phyloP scores from a whole-genome alignment of 805 yeast species.

The Blastobotrys robertii region DNA sequence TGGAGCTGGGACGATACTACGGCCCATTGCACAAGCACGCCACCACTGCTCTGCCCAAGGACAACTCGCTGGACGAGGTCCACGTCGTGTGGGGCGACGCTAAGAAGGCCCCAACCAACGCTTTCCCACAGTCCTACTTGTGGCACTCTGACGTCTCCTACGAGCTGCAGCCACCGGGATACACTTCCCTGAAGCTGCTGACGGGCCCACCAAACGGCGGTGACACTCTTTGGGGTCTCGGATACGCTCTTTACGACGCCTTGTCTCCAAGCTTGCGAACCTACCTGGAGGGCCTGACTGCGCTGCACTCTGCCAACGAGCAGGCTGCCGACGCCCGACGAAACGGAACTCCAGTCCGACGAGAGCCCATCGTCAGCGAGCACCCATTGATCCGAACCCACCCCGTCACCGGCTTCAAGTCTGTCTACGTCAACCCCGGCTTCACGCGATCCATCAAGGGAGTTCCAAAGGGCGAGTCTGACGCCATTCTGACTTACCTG shows the following conservation, averaged over 20 bases:
- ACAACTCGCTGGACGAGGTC: slow-evolving; percentile 34
- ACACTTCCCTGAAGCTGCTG: slow-evolving; percentile 30
- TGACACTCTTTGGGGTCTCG: slow-evolving; percentile 48
- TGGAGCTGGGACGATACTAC: slow-evolving; percentile 58
- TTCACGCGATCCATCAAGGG: slow-evolving; percentile 60
- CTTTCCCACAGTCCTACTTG: slow-evolving; percentile 20
- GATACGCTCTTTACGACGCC: slow-evolving; percentile 50
- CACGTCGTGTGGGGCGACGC: slow-evolving; percentile 24
- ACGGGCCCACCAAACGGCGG: slow-evolving; percentile 39
- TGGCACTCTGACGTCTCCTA: slow-evolving; percentile 76
- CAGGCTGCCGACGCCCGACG: slow-evolving; percentile 51
- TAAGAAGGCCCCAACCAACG: slow-evolving; percentile 18
- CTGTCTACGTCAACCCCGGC: slow-evolving; percentile 47
- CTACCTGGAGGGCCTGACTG: slow-evolving; percentile 49
- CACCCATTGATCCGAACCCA: slow-evolving; percentile 68
- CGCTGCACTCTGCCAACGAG: slow-evolving; percentile 48
- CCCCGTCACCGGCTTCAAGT: slow-evolving; percentile 59
- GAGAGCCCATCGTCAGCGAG: slow-evolving; percentile 49
- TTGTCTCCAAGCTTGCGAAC: slow-evolving; percentile 41
- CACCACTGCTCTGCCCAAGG: slow-evolving; percentile 33
- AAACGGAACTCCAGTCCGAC: slow-evolving; percentile 56
- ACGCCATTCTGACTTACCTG: slow-evolving; percentile 45
- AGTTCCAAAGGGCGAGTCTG: slow-evolving; percentile 59
- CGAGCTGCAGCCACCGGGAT: slow-evolving; percentile 61
- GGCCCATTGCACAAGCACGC: slow-evolving; percentile 48